Base-by-base conservation (phyloP, 106 monocot genomes). In the Iris macrosiphon region DNA sequence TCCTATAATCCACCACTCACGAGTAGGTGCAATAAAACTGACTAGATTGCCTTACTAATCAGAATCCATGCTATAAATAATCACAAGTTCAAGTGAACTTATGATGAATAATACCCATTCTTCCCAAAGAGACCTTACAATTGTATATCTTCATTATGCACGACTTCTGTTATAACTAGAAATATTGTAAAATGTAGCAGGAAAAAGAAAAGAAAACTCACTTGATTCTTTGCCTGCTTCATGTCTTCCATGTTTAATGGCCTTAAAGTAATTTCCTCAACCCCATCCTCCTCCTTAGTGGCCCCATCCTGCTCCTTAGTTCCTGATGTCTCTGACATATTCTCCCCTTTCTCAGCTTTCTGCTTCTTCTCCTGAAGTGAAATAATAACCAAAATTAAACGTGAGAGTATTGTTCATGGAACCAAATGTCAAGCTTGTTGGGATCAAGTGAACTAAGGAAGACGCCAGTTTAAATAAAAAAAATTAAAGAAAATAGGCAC, bases 241-340 rank as follows among this genome's bases (percentile, higher is more conserved):
- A 84, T 56, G 65, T 84, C 83, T 49, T 84, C 70, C 78, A 79
- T 84, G 57, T 60, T 84, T 55, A 84, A 60, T 20, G 83, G 78
- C 32, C 83, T 74, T 11, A 84, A 54, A 31, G 63, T 63, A 26
- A 70, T 70, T 59, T 49, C 51, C 45, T 9, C 24, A 38, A 55
- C 62, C 9, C 14, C 60, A 44, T 21, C 33, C 18, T 65, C 52
- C 21, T 60, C 52, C 24, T 17, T 32, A 65, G 15, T 40, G 62
- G 35, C 58, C 11, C 17, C 41, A 31, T 24, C 42, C 12, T 57
- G 30, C 5, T 55, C 57, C 24, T 14, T 49, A 3, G 35, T 47
- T 43, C 41, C 66, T 57, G 62, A 40, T 53, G 20, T 20, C 11
- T 46, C 69, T 4, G 31, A 49, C 12, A 40, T 15, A 33, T 25